Percentiles rank a stretch among this genome's conserved stretches.
phyloP scores from a whole-genome alignment of 2,329 filamentous ascomycete genomes.

The Pestalotiopsis sp. region DNA sequence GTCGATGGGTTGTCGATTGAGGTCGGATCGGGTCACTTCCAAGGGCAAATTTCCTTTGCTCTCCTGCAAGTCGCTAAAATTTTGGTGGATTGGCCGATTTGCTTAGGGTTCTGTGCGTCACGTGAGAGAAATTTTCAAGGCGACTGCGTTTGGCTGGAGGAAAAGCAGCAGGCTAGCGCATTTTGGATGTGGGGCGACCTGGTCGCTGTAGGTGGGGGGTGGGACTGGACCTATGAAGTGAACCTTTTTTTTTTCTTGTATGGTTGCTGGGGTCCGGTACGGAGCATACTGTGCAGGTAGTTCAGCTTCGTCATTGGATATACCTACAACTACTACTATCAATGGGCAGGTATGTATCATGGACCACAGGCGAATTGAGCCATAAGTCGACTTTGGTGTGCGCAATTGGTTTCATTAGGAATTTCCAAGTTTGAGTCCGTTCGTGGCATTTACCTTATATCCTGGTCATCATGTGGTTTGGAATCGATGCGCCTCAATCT shows the following conservation, averaged over 20 bases:
- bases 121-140: constrained; percentile 5
- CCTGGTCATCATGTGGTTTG: not conserved
- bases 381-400: no score
- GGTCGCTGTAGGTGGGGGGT: not conserved
- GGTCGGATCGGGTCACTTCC: constrained; percentile 6
- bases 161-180: not conserved
- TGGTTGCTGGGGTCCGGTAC: not conserved
- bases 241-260: not conserved
- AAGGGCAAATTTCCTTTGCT: constrained; percentile 7
- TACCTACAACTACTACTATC: no score
- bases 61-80: constrained; percentile 7
- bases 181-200: not conserved
- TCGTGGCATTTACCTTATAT: not conserved
- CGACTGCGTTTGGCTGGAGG: not conserved
- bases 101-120: constrained; percentile 6
- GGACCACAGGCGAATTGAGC: not conserved
- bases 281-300: not conserved
- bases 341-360: not conserved
- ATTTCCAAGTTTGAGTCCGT: not conserved
- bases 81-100: constrained; percentile 7
- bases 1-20: constrained; percentile 7
- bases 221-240: not conserved
- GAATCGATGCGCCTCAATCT: not conserved
- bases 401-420: not conserved
- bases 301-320: no score